Conservation (phyloP, 768 basidiomycete genomes). For the Infundibulicybe gibba region DNA sequence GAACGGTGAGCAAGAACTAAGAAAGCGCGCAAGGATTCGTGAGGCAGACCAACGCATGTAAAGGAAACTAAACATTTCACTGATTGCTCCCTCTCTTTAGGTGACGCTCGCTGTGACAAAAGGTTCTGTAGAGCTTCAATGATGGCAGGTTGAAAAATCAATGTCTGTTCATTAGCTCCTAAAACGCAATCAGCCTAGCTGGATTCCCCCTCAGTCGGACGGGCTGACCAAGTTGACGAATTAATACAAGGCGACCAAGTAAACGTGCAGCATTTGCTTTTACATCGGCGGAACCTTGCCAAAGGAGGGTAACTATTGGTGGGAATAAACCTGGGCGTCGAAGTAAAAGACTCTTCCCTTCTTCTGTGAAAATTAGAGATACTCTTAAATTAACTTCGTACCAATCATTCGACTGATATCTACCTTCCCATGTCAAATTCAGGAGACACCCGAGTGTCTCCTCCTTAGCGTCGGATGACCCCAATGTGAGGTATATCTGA, state of each 20-base stretch:
- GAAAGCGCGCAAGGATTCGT: neutral
- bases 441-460: neutral
- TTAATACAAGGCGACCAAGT: neutral
- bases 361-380: neutral
- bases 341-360: neutral
- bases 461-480: neutral
- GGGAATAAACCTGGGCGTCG: neutral
- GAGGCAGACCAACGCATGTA: neutral
- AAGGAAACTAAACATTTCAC: neutral
- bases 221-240: too few species aligned
- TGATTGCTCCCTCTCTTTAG: neutral
- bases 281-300: neutral
- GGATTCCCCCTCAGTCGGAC: too few species aligned
- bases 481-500: neutral
- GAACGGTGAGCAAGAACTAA: too few species aligned
- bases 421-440: slow-evolving; percentile 5
- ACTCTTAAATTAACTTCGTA: neutral
- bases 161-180: too few species aligned
- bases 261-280: neutral
- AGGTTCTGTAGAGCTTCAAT: neutral
- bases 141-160: neutral
- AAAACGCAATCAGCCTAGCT: too few species aligned
- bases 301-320: neutral
- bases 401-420: neutral
- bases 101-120: neutral